These are phyloP conservation scores for Rosa lucieae DNA, from an alignment of 306 rosid species.

Conservation along the genomic window DNA sequence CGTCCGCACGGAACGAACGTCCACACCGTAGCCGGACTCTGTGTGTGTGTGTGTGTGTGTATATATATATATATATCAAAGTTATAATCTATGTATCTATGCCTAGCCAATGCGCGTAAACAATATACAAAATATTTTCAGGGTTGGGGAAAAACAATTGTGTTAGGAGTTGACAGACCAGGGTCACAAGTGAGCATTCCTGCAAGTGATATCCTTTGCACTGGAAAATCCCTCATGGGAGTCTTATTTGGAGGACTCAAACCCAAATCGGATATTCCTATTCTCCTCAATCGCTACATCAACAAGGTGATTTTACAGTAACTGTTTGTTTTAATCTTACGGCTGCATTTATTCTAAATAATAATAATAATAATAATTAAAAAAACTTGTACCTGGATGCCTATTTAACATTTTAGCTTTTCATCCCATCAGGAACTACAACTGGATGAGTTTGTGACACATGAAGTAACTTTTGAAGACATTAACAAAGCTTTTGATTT, in stretches of 20 bases:
- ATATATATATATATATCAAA: no score
- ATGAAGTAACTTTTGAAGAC: slow-evolving; percentile 64
- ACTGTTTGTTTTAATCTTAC: not conserved
- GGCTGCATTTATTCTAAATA: no score
- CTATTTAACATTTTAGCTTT: not conserved
- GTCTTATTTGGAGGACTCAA: slow-evolving; percentile 78
- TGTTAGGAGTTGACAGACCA: slow-evolving; percentile 72
- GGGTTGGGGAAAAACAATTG: slow-evolving; percentile 97
- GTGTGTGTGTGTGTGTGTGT: no score
- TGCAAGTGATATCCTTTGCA: slow-evolving; percentile 40
- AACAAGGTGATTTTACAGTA: slow-evolving; percentile 56
- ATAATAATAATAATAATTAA: no score
- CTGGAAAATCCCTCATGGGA: slow-evolving; percentile 61
- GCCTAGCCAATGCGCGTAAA: no score
- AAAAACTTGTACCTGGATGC: no score
- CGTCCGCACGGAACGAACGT: no score
- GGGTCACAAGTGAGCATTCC: slow-evolving; percentile 48
- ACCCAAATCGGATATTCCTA: slow-evolving; percentile 68
- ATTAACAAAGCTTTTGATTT: slow-evolving; percentile 79
- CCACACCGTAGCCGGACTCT: no score
- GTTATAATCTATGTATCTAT: no score
- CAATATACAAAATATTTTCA: slow-evolving; percentile 14
- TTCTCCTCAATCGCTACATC: slow-evolving; percentile 64
- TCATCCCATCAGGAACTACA: slow-evolving; percentile 51
- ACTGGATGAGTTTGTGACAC: slow-evolving; percentile 78